Evolutionary conservation across 208 protist species (phyloP).

Genomic region (Histomonas meleagridis): DNA sequence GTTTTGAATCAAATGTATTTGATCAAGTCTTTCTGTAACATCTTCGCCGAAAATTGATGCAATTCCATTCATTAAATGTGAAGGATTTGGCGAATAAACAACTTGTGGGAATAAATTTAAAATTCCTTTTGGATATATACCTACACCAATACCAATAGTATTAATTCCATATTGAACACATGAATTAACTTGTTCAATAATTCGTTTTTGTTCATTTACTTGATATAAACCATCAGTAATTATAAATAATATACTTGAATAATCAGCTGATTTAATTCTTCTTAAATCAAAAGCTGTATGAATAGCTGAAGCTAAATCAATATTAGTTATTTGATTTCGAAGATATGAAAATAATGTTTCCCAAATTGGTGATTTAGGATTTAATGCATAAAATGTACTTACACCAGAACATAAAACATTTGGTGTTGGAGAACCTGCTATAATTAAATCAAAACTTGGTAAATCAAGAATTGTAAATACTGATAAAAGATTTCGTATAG

Average conservation of each 20-base stretch:
- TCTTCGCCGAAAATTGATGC: neutral
- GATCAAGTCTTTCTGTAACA: neutral
- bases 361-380: neutral
- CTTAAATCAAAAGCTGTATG: neutral
- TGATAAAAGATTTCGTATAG: neutral
- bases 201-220: neutral
- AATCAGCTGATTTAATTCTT: neutral
- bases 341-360: neutral
- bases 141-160: neutral
- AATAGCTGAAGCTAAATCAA: neutral
- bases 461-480: neutral
- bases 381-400: neutral
- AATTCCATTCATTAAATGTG: neutral
- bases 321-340: neutral
- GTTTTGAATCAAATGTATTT: neutral
- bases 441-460: neutral
- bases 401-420: neutral
- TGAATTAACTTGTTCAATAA: neutral
- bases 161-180: neutral
- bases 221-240: neutral
- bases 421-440: neutral
- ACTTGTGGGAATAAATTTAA: neutral
- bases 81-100: neutral
- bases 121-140: neutral
- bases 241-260: neutral